Evolutionary conservation across 1,139 yeast species (phyloP), one percentile per base, ranked within the genome.

Genomic region (Candida albicans): DNA sequence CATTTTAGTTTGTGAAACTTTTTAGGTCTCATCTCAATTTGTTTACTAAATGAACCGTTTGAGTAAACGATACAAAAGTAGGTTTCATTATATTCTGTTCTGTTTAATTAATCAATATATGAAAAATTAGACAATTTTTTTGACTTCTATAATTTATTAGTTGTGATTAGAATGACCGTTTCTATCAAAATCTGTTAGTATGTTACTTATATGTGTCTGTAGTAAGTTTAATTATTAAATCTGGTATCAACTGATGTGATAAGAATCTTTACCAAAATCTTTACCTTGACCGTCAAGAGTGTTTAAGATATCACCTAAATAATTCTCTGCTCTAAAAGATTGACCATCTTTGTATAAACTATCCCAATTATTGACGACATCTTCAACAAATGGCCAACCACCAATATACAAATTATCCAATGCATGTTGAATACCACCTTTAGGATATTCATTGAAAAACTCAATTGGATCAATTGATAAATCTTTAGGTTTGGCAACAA

Each of bases 251-350:
- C 61, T 61, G 13, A 56, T 45, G 18, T 48, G 58, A 40, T 57
- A 58, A 11, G 48, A 43, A 2, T 32, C n/a, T 45, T 54, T 58
- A 8, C 70, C 70, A 37, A 63, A 65, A 42, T 63, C 58, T 40
- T 13, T 29, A 29, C 67, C 65, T 15, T 49, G 55, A 8, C 67
- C 67, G 18, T 68, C 82, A 58, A 81, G 69, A 39, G 83, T 69
- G 40, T 76, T 81, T 50, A 69, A 75, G 46, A 78, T 71, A 56
- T 82, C 87, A 47, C 87, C 87, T 44, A 80, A 66, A 56, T 81
- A 82, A 65, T 80, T 80, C 29, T 64, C 64, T 14, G 84, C 67
- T 41, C 64, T 59, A 46, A 68, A 65, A 44, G 68, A 65, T 33
- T 58, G 59, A 39, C 70, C 69, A 2, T 53, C 40, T 42, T 53